Evolutionary conservation across 2,329 filamentous ascomycete species (phyloP), one percentile per base, ranked within the genome.

Genomic region (Atkinsonella hypoxylon): DNA sequence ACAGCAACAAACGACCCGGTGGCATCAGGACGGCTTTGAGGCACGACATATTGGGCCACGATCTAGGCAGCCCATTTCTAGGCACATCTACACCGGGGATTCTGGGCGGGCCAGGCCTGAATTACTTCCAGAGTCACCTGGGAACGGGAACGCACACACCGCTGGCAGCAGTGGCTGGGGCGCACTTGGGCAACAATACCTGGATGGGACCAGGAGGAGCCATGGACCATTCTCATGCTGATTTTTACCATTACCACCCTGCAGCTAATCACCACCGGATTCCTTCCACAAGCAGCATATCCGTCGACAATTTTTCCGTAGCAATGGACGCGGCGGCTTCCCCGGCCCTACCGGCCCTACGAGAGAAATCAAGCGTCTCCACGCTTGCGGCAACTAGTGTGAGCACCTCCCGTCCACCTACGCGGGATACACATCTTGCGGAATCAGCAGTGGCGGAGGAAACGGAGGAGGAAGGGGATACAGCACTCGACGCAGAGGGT

Each of bases 71-170:
- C 62, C 80, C 71, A 59, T 84, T 77, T 66, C 71, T 78, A 58
- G 83, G 73, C 57, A 74, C 74, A 59, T 70, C 75, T n/a, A 80
- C 78, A 18, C 78, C 79, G 2, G 80, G 80, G 1, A 77, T 85
- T 44, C 76, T 85, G 5, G 85, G 86, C 51, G 85, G 84, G 31
- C 84, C 85, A 11, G 89, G 87, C 58, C 74, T 91, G 59, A 83
- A 84, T 64, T 93, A 91, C 66, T 91, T 93, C 61, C 87, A 90
- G 63, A 81, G 85, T 17, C 87, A 89, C 57, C 73, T 91, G 4
- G 79, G 82, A 9, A 87, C 85, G 45, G 87, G 87, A 26, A 82
- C 85, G 12, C 83, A 87, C 54, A 91, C 87, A 26, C 87, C 87
- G 42, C 74, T 91, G 31, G 87, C 87, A 7, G 86, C 87, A 47